Conservation (phyloP, 345 rosid species). For the Firmiana major region DNA sequence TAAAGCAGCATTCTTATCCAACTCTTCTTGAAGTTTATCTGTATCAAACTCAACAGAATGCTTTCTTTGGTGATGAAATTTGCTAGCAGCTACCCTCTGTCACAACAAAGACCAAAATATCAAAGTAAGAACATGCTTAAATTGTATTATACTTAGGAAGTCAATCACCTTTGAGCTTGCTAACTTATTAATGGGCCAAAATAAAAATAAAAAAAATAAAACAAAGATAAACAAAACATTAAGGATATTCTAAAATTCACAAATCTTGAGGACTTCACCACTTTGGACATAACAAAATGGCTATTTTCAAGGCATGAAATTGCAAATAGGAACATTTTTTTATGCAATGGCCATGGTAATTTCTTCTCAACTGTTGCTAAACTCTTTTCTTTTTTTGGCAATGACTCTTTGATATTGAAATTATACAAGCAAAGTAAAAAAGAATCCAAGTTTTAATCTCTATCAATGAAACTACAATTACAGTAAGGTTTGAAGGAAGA, state of each 20-base stretch:
- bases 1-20: slow-evolving; percentile 30
- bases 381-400: neutral
- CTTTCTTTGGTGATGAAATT: slow-evolving; percentile 59
- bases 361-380: slow-evolving; percentile 5
- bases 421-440: neutral
- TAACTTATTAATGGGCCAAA: neutral
- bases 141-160: neutral
- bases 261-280: neutral
- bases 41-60: slow-evolving; percentile 53
- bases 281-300: neutral
- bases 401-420: neutral
- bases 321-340: neutral
- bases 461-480: neutral
- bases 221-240: neutral
- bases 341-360: neutral
- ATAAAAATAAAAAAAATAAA: neutral
- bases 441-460: neutral
- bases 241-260: neutral
- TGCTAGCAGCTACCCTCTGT: slow-evolving; percentile 51
- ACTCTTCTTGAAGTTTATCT: slow-evolving; percentile 49
- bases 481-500: neutral
- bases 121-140: neutral
- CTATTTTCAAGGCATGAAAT: neutral
- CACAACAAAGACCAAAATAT: slow-evolving; percentile 14
- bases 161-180: neutral